phyloP scores from a whole-genome alignment of 495 filamentous ascomycete species.

The Filosporella fistucella region DNA sequence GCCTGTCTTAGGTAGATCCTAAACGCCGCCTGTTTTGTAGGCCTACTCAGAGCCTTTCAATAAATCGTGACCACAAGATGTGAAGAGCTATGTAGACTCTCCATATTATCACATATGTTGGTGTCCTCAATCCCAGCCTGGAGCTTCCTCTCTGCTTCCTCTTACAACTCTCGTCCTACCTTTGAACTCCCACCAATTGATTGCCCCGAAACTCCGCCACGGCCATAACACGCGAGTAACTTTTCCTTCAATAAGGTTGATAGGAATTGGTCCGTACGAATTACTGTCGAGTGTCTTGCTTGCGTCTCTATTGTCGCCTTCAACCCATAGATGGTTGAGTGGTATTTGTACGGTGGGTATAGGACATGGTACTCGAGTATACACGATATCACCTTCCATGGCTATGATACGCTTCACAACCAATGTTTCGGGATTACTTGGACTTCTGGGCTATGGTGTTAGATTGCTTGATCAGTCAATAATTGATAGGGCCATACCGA shows the following conservation, averaged over 20 bases:
- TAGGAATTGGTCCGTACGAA: slow-evolving; percentile 64
- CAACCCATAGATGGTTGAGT: slow-evolving; percentile 72
- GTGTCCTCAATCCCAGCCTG: slow-evolving; percentile 9
- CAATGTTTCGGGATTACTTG: slow-evolving; percentile 51
- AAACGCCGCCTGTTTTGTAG: too few relatives aligned
- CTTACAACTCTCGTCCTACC: slow-evolving; percentile 17
- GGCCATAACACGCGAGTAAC: slow-evolving; percentile 62
- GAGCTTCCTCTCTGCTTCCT: slow-evolving; percentile 28
- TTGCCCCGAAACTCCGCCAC: slow-evolving; percentile 40
- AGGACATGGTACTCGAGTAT: slow-evolving; percentile 57
- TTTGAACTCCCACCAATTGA: slow-evolving; percentile 46
- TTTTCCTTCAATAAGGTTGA: slow-evolving; percentile 56
- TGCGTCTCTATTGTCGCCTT: slow-evolving; percentile 59
- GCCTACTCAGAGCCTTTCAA: too few relatives aligned
- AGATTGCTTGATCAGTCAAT: neutral
- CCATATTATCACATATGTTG: too few relatives aligned
- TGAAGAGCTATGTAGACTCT: too few relatives aligned
- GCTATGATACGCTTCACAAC: slow-evolving; percentile 68
- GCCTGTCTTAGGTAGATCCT: too few relatives aligned
- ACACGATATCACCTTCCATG: slow-evolving; percentile 63
- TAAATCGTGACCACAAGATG: too few relatives aligned
- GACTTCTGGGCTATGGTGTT: slow-evolving; percentile 48
- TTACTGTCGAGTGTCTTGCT: slow-evolving; percentile 66
- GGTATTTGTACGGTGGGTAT: slow-evolving; percentile 54
- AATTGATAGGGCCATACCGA: slow-evolving; percentile 33